These are phyloP conservation scores for Echites panduratus DNA, from an alignment of 257 asterid genomes.

Conservation along the genomic window DNA sequence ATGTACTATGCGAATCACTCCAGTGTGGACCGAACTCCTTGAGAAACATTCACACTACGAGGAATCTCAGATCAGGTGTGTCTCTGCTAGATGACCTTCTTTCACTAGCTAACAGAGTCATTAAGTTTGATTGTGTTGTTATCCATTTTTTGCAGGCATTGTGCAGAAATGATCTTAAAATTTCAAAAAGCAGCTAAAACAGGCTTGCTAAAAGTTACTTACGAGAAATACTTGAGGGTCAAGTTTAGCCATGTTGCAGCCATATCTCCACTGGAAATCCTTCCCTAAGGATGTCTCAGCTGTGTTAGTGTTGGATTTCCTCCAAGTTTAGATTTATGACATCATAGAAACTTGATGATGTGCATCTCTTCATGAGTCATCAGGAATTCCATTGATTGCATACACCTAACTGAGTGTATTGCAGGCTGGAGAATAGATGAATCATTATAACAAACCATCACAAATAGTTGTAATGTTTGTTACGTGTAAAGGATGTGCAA, in stretches of 20 bases:
- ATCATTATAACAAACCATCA: not conserved
- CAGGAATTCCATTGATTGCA: not conserved
- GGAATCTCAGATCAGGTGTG: slow-evolving; percentile 69
- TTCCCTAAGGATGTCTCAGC: slow-evolving; percentile 35
- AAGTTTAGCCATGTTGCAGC: slow-evolving; percentile 49
- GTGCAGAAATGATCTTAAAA: slow-evolving; percentile 75
- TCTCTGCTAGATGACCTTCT: slow-evolving; percentile 8
- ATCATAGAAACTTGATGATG: not conserved
- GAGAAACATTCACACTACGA: slow-evolving; percentile 54
- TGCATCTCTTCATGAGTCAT: not conserved
- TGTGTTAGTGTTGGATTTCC: not conserved
- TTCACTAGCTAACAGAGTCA: slow-evolving; percentile 1
- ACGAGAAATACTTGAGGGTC: slow-evolving; percentile 54
- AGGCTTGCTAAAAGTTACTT: slow-evolving; percentile 45
- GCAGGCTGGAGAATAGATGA: not conserved
- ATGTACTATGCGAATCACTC: slow-evolving; percentile 58
- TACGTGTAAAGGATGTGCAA: not conserved
- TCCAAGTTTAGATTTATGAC: not conserved
- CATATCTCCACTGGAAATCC: slow-evolving; percentile 52
- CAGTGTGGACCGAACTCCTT: slow-evolving; percentile 78
- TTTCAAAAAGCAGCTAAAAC: slow-evolving; percentile 77
- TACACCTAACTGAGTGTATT: not conserved
- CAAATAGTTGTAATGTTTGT: not conserved
- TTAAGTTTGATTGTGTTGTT: slow-evolving; percentile 4
- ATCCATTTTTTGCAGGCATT: slow-evolving; percentile 40